phyloP scores from a whole-genome alignment of 768 basidiomycete species.

The Tephrocybe sp. region DNA sequence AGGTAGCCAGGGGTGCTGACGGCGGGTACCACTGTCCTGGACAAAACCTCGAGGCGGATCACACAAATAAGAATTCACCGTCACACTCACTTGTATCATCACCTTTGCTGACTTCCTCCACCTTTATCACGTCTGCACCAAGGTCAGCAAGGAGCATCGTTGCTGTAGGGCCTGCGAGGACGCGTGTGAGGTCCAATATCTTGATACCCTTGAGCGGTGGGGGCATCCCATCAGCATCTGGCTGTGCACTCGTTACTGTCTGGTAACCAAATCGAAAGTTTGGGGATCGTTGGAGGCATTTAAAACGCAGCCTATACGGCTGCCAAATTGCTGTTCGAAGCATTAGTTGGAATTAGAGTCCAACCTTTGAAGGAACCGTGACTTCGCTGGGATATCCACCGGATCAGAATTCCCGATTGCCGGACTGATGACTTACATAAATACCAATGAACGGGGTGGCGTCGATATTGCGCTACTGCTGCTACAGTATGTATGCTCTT shows the following conservation, averaged over 20 bases:
- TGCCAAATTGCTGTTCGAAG: background rate
- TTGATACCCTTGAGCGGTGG: slow-evolving; percentile 80
- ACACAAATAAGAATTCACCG: background rate
- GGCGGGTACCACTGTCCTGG: slow-evolving; percentile 72
- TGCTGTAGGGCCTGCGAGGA: slow-evolving; percentile 90
- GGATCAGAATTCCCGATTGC: too few species aligned
- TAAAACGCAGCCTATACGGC: background rate
- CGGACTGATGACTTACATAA: too few species aligned
- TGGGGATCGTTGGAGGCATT: background rate
- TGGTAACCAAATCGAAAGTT: slow-evolving; percentile 1
- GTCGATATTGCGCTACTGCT: too few species aligned
- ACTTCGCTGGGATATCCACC: too few species aligned
- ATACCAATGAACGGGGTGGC: too few species aligned
- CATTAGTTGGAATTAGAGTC: too few species aligned
- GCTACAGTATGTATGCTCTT: too few species aligned
- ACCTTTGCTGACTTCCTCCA: slow-evolving; percentile 77
- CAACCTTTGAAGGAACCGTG: too few species aligned
- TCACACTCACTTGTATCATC: slow-evolving; percentile 67
- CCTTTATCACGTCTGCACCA: slow-evolving; percentile 92
- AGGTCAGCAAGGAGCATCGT: slow-evolving; percentile 93
- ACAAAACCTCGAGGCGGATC: slow-evolving; percentile 6
- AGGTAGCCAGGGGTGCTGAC: slow-evolving; percentile 47
- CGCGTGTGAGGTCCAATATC: slow-evolving; percentile 87
- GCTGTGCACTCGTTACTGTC: slow-evolving; percentile 1
- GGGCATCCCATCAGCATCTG: slow-evolving; percentile 49